Conservation (phyloP, 371 early-diverging fungal species). For the Lichtheimia corymbifera region DNA sequence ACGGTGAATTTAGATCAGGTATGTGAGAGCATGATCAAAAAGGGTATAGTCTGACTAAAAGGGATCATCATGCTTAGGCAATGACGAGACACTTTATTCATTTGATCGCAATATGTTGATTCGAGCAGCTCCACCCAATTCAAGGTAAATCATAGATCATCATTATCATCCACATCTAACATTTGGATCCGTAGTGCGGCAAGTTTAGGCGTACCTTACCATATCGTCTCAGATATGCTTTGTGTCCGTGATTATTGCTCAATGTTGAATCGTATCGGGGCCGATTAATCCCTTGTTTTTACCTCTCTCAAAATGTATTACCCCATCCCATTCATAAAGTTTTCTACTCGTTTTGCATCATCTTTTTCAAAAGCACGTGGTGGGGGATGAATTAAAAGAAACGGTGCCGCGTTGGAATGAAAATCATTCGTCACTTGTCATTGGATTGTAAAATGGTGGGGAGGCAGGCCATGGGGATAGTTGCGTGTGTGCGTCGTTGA, state of each 20-base stretch:
- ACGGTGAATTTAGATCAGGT: slow-evolving; percentile 62
- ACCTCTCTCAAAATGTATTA: slow-evolving; percentile 1
- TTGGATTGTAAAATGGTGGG: too few relatives aligned
- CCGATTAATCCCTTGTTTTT: background rate
- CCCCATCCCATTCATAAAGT: background rate
- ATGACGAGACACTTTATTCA: slow-evolving; percentile 30
- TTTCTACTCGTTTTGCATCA: too few relatives aligned
- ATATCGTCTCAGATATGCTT: slow-evolving; percentile 56
- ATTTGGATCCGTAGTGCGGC: slow-evolving; percentile 27
- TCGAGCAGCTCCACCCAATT: slow-evolving; percentile 50
- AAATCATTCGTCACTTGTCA: too few relatives aligned
- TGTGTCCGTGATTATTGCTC: slow-evolving; percentile 46
- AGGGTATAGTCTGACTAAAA: background rate
- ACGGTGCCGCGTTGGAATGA: too few relatives aligned
- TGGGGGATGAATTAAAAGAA: too few relatives aligned
- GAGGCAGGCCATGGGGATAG: too few relatives aligned
- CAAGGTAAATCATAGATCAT: slow-evolving; percentile 36
- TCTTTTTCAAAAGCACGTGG: too few relatives aligned
- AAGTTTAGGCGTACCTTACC: slow-evolving; percentile 51
- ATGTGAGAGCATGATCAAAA: background rate
- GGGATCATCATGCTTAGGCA: slow-evolving; percentile 14
- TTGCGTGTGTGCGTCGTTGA: too few relatives aligned
- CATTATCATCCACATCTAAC: background rate
- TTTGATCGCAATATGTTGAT: slow-evolving; percentile 61
- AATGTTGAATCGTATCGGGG: slow-evolving; percentile 2